Evolutionary conservation across 1,139 yeast species (phyloP).

Genomic region (Diutina sp.): DNA sequence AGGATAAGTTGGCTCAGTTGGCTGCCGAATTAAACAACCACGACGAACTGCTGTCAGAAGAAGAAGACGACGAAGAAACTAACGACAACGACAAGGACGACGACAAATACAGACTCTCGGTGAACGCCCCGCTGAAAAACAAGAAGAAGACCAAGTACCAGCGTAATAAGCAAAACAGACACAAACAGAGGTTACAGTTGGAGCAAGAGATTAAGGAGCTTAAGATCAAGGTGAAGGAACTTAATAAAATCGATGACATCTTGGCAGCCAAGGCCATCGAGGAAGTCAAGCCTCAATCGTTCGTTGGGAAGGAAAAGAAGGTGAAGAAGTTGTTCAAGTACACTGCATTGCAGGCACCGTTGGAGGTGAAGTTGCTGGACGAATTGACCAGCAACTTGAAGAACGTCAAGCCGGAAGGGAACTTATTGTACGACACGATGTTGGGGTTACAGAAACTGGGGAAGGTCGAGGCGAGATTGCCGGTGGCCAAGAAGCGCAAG

Average conservation of each 20-base stretch:
- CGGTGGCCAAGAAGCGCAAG: slow-evolving; percentile 51
- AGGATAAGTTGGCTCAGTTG: slow-evolving; percentile 48
- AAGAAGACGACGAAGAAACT: slow-evolving; percentile 23
- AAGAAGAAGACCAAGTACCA: slow-evolving; percentile 70
- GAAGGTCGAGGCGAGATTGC: slow-evolving; percentile 70
- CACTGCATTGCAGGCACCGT: slow-evolving; percentile 29
- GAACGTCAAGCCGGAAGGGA: slow-evolving; percentile 84
- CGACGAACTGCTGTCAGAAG: slow-evolving; percentile 33
- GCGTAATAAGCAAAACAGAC: slow-evolving; percentile 60
- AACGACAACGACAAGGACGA: slow-evolving; percentile 13
- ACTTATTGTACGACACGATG: slow-evolving; percentile 72
- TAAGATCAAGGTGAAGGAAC: slow-evolving; percentile 42
- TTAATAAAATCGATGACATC: slow-evolving; percentile 43
- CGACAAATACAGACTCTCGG: slow-evolving; percentile 35
- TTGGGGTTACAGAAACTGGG: slow-evolving; percentile 74
- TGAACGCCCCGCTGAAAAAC: slow-evolving; percentile 55
- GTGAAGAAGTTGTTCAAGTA: slow-evolving; percentile 1
- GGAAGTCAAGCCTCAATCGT: slow-evolving; percentile 6
- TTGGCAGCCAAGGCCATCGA: slow-evolving; percentile 21
- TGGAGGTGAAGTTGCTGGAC: slow-evolving; percentile 82
- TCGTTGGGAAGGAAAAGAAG: slow-evolving; percentile 10
- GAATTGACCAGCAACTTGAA: slow-evolving; percentile 81
- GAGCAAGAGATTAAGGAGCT: slow-evolving; percentile 45
- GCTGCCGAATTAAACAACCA: slow-evolving; percentile 43
- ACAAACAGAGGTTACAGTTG: slow-evolving; percentile 45